Evolutionary conservation across 2,329 filamentous ascomycete genomes (phyloP), one percentile per base, ranked within the genome.

Genomic region (Conoideocrella luteorostrata): DNA sequence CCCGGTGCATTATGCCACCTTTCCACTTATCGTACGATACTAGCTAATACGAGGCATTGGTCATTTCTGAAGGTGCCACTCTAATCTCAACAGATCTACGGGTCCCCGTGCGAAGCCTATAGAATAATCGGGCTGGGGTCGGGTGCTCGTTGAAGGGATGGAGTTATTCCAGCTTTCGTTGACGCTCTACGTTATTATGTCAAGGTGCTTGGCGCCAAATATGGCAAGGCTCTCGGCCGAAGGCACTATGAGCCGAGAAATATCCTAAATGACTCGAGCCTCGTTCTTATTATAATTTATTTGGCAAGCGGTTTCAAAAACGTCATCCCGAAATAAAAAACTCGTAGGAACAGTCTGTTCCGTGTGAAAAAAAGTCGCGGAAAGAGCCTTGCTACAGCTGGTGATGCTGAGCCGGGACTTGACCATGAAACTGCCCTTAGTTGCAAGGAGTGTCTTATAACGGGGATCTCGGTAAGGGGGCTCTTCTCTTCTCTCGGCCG

Each of bases 51-150:
- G n/a, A n/a, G n/a, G n/a, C n/a, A n/a, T n/a, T 73, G 67, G 7
- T 65, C 56, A 0, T 63, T 41, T 1, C 62, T 71, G 46, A 75
- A 75, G 41, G 65, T 66, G n/a, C n/a, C n/a, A n/a, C n/a, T n/a
- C n/a, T n/a, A n/a, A n/a, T n/a, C n/a, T n/a, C n/a, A n/a, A n/a
- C n/a, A n/a, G n/a, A n/a, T n/a, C n/a, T n/a, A n/a, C n/a, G n/a
- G n/a, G n/a, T 4, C 59, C 50, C n/a, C 60, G 55, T 34, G 39
- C 54, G 48, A 73, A 72, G 23, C 66, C 66, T 4, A 70, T 58
- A 21, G 63, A 59, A 49, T 68, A 72, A 50, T 71, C 65, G 2
- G 68, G 68, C 51, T 73, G 67, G 9, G 65, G 69, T 40, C 59
- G 60, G 37, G 60, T 49, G 2, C 54, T 53, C 21, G 49, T 58